Evolutionary conservation across 306 rosid species (phyloP).

Genomic region (Herpetospermum pedunculosum): DNA sequence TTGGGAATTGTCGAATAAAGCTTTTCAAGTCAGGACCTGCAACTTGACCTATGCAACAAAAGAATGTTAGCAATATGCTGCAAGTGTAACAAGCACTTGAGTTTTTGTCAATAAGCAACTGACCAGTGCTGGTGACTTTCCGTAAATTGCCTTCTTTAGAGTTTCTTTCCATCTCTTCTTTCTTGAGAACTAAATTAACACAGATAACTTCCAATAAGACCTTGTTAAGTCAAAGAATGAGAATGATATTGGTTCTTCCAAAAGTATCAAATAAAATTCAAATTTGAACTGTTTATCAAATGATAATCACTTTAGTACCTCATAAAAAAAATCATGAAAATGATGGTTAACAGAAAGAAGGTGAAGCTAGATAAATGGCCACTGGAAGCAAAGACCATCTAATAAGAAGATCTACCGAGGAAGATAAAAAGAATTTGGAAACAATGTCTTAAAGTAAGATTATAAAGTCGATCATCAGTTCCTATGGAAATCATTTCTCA

Average conservation of each 20-base stretch:
- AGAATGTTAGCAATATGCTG: slow-evolving; percentile 10
- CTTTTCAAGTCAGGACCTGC: slow-evolving; percentile 74
- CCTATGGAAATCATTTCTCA: background rate
- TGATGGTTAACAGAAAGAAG: background rate
- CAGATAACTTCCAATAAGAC: slow-evolving; percentile 14
- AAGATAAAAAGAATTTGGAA: background rate
- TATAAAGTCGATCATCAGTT: background rate
- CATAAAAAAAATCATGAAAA: background rate
- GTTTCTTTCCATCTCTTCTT: slow-evolving; percentile 74
- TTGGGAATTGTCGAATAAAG: slow-evolving; percentile 70
- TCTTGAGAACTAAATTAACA: slow-evolving; percentile 54
- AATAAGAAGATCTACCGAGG: background rate
- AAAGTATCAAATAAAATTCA: background rate
- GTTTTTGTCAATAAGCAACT: slow-evolving; percentile 15
- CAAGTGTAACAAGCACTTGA: slow-evolving; percentile 6
- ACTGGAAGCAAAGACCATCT: background rate
- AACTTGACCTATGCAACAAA: slow-evolving; percentile 32
- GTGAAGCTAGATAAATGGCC: background rate
- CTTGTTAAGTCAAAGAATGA: background rate
- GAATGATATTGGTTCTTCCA: background rate
- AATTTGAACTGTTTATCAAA: background rate
- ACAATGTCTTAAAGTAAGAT: background rate
- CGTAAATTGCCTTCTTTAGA: slow-evolving; percentile 46
- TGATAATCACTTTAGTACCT: background rate
- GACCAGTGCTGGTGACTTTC: slow-evolving; percentile 44